Evolutionary conservation across 345 rosid genomes (phyloP), one percentile per base, ranked within the genome.

Genomic region (Hibiscus syriacus): DNA sequence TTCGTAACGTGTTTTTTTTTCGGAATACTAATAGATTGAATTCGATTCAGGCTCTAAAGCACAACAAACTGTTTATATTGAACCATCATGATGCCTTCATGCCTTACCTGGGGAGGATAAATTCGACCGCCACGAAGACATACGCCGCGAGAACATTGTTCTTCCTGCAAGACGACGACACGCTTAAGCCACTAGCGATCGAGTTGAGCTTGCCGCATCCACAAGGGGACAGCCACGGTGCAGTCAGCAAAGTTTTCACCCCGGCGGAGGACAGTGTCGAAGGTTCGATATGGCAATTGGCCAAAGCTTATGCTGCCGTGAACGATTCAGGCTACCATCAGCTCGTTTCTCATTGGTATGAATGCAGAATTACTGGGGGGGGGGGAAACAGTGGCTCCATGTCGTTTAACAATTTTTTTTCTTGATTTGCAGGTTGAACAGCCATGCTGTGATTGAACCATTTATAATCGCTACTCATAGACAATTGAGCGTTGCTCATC

Each of bases 321-420:
- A 92, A 82, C 56, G 96, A 93, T 78, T 90, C 98, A 1, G 94
- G 97, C 69, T 88, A 85, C 70, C 98, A 93, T 68, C 97, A 90
- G 74, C 97, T 93, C 50, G 60, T 93, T 72, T 84, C 94, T 79
- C 97, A 93, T 71, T 90, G 96, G 97, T 92, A 89, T 64, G 66
- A 30, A 46, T 63, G 23, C 39, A 22, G 38, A 55, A 71, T 13
- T 23, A 2, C 36, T 41, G n/a, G n/a, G n/a, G n/a, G n/a, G n/a
- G n/a, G n/a, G n/a, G n/a, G 0, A 41, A 2, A 2, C 11, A 60
- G 54, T 70, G n/a, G 43, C 39, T 55, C 26, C 25, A 17, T 38
- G 39, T 19, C n/a, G 32, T 50, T 46, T 25, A 13, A 10, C 32
- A 49, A 26, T 19, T 3, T 32, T 49, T n/a, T n/a, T n/a, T n/a